phyloP scores from a whole-genome alignment of 192 early-diverging fungal genomes.

The Backusella macrospora region DNA sequence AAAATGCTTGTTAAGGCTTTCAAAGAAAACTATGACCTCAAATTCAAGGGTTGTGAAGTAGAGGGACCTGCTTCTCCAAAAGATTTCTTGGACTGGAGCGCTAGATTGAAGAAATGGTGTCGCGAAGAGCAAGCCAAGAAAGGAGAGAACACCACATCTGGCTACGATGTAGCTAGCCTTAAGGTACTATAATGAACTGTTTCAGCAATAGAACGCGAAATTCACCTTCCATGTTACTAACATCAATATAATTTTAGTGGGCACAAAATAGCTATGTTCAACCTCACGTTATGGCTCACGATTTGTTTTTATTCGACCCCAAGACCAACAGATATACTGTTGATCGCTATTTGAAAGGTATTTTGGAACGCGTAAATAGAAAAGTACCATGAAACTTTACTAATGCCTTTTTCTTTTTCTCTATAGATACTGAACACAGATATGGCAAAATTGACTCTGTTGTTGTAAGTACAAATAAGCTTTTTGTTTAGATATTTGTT shows the following conservation, averaged over 20 bases:
- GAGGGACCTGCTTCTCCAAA: slow-evolving; percentile 28
- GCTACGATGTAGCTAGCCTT: slow-evolving; percentile 21
- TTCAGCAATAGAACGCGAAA: not conserved
- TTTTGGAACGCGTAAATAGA: not conserved
- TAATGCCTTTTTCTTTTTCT: not conserved
- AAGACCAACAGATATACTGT: slow-evolving; percentile 28
- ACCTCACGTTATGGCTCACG: slow-evolving; percentile 30
- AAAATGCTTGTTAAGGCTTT: slow-evolving; percentile 29
- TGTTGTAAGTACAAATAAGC: slow-evolving; percentile 16
- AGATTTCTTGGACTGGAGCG: slow-evolving; percentile 25
- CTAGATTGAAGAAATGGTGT: slow-evolving; percentile 22
- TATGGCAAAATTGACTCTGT: slow-evolving; percentile 27
- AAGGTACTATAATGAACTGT: not conserved
- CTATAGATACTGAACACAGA: slow-evolving; percentile 19
- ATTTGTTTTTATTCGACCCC: slow-evolving; percentile 21
- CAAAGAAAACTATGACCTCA: slow-evolving; percentile 27
- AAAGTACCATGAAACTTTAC: not conserved
- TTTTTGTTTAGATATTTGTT: not conserved
- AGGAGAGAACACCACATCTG: slow-evolving; percentile 9
- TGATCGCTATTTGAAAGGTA: slow-evolving; percentile 27
- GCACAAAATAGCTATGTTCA: slow-evolving; percentile 23
- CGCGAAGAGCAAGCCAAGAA: slow-evolving; percentile 13
- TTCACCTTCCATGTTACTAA: not conserved
- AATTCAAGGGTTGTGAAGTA: slow-evolving; percentile 14
- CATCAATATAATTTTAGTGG: slow-evolving; percentile 20